Evolutionary conservation across 176 grass and related monocot genomes (phyloP).

Genomic region (Bothriochloa decipiens): DNA sequence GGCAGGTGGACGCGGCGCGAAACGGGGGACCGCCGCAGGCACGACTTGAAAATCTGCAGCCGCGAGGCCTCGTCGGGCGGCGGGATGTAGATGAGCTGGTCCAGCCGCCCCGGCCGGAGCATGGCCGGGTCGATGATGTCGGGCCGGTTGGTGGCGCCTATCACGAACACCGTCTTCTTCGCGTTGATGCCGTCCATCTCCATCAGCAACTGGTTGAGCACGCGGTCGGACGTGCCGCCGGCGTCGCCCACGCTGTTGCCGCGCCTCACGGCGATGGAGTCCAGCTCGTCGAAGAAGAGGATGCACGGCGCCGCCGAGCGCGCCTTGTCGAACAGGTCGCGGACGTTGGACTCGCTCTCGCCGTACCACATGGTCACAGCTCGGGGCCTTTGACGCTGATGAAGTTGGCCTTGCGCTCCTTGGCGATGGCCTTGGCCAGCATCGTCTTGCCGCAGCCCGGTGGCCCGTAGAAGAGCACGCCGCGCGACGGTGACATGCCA

Average conservation of each 20-base stretch:
- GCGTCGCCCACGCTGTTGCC: constrained; percentile 45
- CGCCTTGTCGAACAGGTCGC: constrained; percentile 53
- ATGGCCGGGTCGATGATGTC: constrained; percentile 63
- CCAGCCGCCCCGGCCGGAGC: constrained; percentile 58
- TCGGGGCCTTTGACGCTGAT: constrained; percentile 63
- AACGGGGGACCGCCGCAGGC: constrained; percentile 35
- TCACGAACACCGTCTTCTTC: constrained; percentile 57
- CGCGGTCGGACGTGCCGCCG: constrained; percentile 34
- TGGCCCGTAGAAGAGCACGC: constrained; percentile 58
- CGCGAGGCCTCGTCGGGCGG: constrained; percentile 44
- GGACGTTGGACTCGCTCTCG: constrained; percentile 61
- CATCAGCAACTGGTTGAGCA: constrained; percentile 53
- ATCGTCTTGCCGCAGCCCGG: constrained; percentile 58
- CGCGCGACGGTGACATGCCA: constrained; percentile 56
- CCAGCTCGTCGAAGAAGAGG: constrained; percentile 60
- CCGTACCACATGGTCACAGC: constrained; percentile 63
- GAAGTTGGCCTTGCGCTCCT: constrained; percentile 54
- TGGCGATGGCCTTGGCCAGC: constrained; percentile 56
- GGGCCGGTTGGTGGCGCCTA: constrained; percentile 58
- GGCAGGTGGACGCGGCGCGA: constrained; percentile 35
- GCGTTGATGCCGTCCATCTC: constrained; percentile 64
- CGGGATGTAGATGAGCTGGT: constrained; percentile 60
- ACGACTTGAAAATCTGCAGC: constrained; percentile 49
- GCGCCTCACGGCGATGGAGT: constrained; percentile 47
- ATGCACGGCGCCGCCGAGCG: constrained; percentile 48